Conservation (phyloP, 2,329 filamentous ascomycete genomes). For the Sporothrix brunneoviolacea region DNA sequence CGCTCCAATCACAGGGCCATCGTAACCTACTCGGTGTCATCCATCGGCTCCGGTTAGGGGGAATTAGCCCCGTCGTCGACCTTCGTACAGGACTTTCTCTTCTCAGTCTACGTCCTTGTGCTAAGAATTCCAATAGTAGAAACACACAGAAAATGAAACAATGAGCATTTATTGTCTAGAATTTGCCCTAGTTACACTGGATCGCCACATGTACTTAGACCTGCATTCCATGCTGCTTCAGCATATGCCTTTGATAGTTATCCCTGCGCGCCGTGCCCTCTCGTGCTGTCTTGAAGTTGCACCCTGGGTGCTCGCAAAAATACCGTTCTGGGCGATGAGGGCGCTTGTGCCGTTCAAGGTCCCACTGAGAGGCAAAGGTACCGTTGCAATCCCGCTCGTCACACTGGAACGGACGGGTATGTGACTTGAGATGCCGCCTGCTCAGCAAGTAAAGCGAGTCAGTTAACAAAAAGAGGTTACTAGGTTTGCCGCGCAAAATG, state of each 20-base stretch:
- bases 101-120: too few relatives aligned
- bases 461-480: not conserved
- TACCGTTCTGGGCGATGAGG: not conserved
- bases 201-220: not conserved
- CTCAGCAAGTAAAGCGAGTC: not conserved
- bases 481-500: too few relatives aligned
- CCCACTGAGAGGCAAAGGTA: not conserved
- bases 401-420: not conserved
- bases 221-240: not conserved
- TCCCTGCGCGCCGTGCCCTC: slow-evolving; percentile 1
- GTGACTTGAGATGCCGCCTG: not conserved
- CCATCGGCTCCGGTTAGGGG: too few relatives aligned
- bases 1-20: too few relatives aligned
- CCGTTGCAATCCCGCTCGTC: not conserved
- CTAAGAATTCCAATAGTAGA: too few relatives aligned
- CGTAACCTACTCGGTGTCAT: too few relatives aligned
- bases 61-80: too few relatives aligned
- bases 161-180: not conserved
- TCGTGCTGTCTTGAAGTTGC: not conserved
- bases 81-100: too few relatives aligned
- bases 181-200: not conserved
- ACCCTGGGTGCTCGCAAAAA: not conserved
- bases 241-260: not conserved
- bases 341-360: not conserved
- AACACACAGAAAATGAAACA: not conserved